These are phyloP conservation scores for Boletus subparvulus DNA, from an alignment of 768 basidiomycete species.

Conservation along the genomic window DNA sequence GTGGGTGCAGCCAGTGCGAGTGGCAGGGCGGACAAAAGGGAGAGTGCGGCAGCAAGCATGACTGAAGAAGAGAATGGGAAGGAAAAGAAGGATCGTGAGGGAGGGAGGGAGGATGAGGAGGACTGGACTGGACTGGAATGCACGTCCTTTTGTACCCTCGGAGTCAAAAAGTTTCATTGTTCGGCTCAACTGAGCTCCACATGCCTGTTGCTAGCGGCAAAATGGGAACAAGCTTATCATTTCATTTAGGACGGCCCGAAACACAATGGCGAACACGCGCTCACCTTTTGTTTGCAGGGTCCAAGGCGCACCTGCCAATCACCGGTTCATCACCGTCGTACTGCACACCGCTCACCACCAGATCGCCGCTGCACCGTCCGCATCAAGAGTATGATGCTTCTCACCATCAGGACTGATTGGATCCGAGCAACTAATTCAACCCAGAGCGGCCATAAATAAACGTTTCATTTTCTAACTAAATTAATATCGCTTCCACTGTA, in stretches of 20 bases:
- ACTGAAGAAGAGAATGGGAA: conserved; percentile 3
- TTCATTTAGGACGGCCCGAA: neutral
- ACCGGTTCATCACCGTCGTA: conserved; percentile 16
- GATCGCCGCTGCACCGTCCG: neutral
- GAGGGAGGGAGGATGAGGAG: neutral
- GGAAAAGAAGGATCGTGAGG: conserved; percentile 18
- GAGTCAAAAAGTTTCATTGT: conserved; percentile 5
- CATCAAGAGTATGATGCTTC: neutral
- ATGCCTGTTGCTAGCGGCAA: neutral
- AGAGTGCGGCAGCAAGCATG: conserved; percentile 23
- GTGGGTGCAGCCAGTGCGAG: conserved; percentile 31
- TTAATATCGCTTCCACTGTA: neutral
- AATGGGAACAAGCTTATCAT: conserved; percentile 8
- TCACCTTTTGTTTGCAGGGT: neutral
- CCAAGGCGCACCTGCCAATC: neutral
- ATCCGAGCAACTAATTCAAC: neutral
- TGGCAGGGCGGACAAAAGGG: conserved; percentile 24
- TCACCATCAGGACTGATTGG: neutral
- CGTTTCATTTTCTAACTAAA: neutral
- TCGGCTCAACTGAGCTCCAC: neutral
- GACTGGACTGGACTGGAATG: neutral
- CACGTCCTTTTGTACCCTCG: conserved; percentile 13
- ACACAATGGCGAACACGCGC: neutral
- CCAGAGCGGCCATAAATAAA: neutral
- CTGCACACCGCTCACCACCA: neutral